Evolutionary conservation across 2,329 filamentous ascomycete genomes (phyloP).

Genomic region (Alternaria sp.): DNA sequence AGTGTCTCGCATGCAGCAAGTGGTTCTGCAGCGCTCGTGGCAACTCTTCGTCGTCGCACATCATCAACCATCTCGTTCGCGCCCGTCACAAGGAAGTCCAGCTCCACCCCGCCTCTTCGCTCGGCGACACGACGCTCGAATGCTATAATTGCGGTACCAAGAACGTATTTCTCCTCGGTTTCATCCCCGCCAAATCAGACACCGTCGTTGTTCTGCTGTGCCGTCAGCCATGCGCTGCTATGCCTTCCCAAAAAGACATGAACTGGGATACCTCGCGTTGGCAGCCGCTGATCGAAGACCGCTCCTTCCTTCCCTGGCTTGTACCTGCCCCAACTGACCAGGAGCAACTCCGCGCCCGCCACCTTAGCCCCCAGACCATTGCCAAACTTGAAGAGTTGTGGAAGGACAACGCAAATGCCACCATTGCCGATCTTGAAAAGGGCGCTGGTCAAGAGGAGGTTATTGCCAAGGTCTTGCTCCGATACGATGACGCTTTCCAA

Average conservation of each 20-base stretch:
- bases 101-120: slow-evolving; percentile 88
- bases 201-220: slow-evolving; percentile 97
- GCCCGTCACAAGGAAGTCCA: slow-evolving; percentile 99
- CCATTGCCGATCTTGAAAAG: slow-evolving; percentile 90
- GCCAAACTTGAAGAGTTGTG: slow-evolving; percentile 97
- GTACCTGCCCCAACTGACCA: slow-evolving; percentile 88
- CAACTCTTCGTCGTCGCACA: slow-evolving; percentile 95
- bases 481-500: slow-evolving; percentile 97
- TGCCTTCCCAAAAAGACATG: slow-evolving; percentile 98
- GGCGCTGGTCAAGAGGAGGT: slow-evolving; percentile 92
- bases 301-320: slow-evolving; percentile 93
- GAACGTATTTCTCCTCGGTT: slow-evolving; percentile 96
- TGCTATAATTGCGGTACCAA: slow-evolving; percentile 99
- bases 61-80: slow-evolving; percentile 96
- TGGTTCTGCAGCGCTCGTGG: slow-evolving; percentile 99
- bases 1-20: slow-evolving; percentile 93
- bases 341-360: slow-evolving; percentile 92
- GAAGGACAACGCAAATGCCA: slow-evolving; percentile 93
- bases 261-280: slow-evolving; percentile 98
- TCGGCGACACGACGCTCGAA: slow-evolving; percentile 95
- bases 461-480: slow-evolving; percentile 87
- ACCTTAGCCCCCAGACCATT: slow-evolving; percentile 92
- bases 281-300: slow-evolving; percentile 97
- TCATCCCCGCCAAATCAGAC: slow-evolving; percentile 98
- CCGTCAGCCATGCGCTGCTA: slow-evolving; percentile 93